These are phyloP conservation scores for Hibiscus trionum DNA, from an alignment of 345 rosid genomes.

Conservation along the genomic window DNA sequence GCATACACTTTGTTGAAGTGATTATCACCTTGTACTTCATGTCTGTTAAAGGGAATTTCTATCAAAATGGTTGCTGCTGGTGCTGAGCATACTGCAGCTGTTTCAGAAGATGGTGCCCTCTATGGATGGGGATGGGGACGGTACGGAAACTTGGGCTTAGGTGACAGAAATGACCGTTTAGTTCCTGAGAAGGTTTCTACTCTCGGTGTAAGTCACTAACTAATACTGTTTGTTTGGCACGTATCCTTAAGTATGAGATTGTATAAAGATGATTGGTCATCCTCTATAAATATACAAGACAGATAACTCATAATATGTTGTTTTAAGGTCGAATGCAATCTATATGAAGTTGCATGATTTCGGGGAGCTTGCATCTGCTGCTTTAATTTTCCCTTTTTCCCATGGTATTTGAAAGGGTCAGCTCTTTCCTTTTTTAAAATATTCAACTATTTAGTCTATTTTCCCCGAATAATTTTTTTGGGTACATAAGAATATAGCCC, in stretches of 20 bases:
- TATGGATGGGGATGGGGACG: conserved; percentile 99
- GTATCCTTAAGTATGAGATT: background rate
- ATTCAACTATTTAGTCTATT: background rate
- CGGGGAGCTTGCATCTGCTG: background rate
- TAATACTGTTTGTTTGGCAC: conserved; percentile 3
- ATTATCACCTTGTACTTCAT: conserved; percentile 17
- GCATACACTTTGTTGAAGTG: background rate
- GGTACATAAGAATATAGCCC: background rate
- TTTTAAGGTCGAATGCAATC: background rate
- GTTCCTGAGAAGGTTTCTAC: conserved; percentile 74
- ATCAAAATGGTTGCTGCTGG: conserved; percentile 93
- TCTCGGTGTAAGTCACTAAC: conserved; percentile 38
- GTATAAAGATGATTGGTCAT: background rate
- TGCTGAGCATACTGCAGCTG: conserved; percentile 95
- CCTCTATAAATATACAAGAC: background rate
- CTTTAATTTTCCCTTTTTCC: background rate
- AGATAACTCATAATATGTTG: background rate
- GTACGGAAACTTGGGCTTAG: conserved; percentile 93
- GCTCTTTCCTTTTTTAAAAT: background rate
- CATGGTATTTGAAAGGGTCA: background rate
- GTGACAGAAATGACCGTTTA: conserved; percentile 85
- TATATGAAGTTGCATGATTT: background rate
- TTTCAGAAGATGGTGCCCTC: conserved; percentile 83
- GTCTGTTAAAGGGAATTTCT: conserved; percentile 49
- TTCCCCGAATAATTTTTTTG: background rate